Base-by-base conservation (phyloP, 179 eudicot species). In the Spergularia azorica region DNA sequence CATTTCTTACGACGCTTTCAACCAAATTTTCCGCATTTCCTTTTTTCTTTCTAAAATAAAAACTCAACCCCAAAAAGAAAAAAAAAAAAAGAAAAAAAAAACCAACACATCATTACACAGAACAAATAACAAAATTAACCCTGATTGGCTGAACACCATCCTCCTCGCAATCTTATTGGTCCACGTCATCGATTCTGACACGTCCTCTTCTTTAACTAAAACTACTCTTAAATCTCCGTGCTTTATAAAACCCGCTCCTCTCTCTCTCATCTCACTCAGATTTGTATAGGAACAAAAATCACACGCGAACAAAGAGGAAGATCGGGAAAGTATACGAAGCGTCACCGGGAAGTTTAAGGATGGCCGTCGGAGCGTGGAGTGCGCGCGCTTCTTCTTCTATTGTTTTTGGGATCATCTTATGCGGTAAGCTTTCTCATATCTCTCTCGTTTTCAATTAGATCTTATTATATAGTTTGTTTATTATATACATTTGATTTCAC, bases 361-460 rank as follows among this genome's bases (percentile, higher is more conserved):
- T 1, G 15, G 78, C 78, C 82, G 70, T 65, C 76, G 81, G 74
- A 71, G 86, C 83, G 81, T 85, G 83, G 56, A 81, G 73, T 55
- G 3, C 83, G 73, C 82, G 81, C 83, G 72, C 75, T 12, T 83
- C 86, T 12, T 83, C 86, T 32, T 72, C 79, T 67, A 51, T 78
- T 32, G 77, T 72, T 6, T 60, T 80, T 1, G 88, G 79, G 50
- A 81, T 85, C 80, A 60, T 85, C 54, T 72, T 85, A 10, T 80
- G 82, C 67, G 88, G 88, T 85, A 55, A 78, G 68, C 39, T 76
- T 48, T 74, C 17, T n/a, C 73, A 2, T 12, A 10, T 15, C 36
- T 56, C 50, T 36, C 7, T 62, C 0, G 2, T 32, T n/a, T 8
- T 59, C 0, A 26, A 16, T 41, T 17, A 74, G 39, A 51, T 72